Conservation (phyloP, 2,329 filamentous ascomycete genomes). For the Xylaria sp. region DNA sequence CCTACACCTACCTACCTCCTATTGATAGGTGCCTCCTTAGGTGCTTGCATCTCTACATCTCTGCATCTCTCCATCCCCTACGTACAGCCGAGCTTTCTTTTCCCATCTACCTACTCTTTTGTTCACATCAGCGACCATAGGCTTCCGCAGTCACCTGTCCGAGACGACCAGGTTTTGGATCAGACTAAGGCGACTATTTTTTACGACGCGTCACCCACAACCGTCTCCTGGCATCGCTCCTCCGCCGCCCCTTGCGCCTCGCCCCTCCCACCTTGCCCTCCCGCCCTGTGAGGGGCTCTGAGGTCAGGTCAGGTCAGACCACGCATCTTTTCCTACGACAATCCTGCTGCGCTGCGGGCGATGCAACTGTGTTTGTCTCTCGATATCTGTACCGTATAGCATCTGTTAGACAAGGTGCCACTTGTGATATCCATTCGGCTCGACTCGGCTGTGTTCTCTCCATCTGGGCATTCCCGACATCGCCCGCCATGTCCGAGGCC, state of each 20-base stretch:
- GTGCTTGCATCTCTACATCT: not conserved
- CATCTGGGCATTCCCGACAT: constrained; percentile 25
- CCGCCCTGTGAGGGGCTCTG: constrained; percentile 43
- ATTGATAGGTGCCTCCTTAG: constrained; percentile 4
- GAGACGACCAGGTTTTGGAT: constrained; percentile 25
- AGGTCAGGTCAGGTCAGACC: constrained; percentile 31
- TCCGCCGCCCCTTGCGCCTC: constrained; percentile 24
- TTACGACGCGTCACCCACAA: constrained; percentile 8
- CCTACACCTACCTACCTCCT: not conserved
- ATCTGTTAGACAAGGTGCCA: constrained; percentile 4
- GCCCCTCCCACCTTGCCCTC: constrained; percentile 31
- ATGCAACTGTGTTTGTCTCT: constrained; percentile 33
- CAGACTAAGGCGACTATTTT: not conserved
- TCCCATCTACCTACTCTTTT: constrained; percentile 16
- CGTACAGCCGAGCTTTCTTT: constrained; percentile 26
- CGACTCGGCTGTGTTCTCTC: constrained; percentile 26
- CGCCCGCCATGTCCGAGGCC: constrained; percentile 67
- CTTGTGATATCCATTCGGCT: not conserved
- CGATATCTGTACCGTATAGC: constrained; percentile 15
- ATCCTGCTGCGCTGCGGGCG: constrained; percentile 27
- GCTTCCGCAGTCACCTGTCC: constrained; percentile 10
- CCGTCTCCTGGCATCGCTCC: constrained; percentile 15
- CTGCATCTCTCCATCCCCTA: constrained; percentile 17
- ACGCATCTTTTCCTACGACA: constrained; percentile 27
- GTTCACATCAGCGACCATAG: constrained; percentile 27